These are phyloP conservation scores for Grammothele lineata DNA, from an alignment of 768 basidiomycete genomes.

Conservation along the genomic window DNA sequence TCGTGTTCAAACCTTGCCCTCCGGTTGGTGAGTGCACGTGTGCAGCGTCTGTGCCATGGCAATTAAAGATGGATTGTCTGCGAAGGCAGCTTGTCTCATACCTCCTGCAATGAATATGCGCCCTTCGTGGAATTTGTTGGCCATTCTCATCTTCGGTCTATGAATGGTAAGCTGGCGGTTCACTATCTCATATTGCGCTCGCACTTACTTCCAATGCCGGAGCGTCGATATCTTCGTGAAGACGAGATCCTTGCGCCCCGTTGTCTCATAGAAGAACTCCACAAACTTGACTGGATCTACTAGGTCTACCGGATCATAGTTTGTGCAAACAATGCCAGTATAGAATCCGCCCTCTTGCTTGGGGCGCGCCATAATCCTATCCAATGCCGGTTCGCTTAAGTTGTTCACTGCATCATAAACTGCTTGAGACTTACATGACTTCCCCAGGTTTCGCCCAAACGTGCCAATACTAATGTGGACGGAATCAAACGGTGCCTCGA, in stretches of 20 bases:
- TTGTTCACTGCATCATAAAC: too few species aligned
- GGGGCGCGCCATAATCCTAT: constrained; percentile 12
- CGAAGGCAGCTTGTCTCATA: constrained; percentile 19
- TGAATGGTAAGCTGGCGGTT: not conserved
- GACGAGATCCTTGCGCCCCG: constrained; percentile 25
- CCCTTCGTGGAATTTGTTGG: constrained; percentile 35
- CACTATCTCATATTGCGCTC: too few species aligned
- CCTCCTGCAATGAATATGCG: constrained; percentile 45
- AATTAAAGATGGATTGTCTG: too few species aligned
- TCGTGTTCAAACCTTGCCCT: constrained; percentile 31
- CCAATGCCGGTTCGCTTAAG: not conserved
- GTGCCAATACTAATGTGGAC: constrained; percentile 6
- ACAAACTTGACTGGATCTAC: constrained; percentile 26
- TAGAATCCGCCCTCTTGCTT: not conserved
- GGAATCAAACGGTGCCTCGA: too few species aligned
- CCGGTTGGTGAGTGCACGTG: constrained; percentile 44
- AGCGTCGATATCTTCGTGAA: constrained; percentile 25
- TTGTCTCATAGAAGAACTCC: constrained; percentile 25
- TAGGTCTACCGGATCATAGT: constrained; percentile 16
- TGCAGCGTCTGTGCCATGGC: constrained; percentile 36
- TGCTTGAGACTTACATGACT: constrained; percentile 2
- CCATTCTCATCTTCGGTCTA: constrained; percentile 47
- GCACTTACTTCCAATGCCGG: constrained; percentile 26
- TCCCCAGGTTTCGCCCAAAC: constrained; percentile 13
- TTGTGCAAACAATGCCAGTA: not conserved